Evolutionary conservation across 306 rosid genomes (phyloP).

Genomic region (Castanopsis chinensis): DNA sequence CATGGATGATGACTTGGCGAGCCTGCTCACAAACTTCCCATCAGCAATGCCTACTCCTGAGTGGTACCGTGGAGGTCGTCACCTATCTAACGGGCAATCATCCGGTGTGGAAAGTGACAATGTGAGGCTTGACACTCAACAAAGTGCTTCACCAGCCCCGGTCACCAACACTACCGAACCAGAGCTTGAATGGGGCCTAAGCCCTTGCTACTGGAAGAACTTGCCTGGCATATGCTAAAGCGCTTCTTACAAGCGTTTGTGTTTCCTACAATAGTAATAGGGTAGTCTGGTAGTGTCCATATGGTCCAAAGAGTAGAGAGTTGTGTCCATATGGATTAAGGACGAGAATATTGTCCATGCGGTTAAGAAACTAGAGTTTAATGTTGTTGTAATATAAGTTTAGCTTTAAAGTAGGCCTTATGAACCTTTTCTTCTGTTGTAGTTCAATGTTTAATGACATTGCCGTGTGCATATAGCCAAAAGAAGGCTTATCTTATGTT

Average conservation of each 20-base stretch:
- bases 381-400: slow-evolving; percentile 8
- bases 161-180: background rate
- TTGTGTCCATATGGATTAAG: slow-evolving; percentile 1
- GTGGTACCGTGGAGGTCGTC: slow-evolving; percentile 44
- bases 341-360: background rate
- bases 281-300: background rate
- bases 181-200: slow-evolving; percentile 32
- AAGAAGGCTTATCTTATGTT: background rate
- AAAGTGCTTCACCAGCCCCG: background rate
- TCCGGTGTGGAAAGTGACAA: background rate
- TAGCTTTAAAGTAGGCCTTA: background rate
- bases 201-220: slow-evolving; percentile 47
- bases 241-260: background rate
- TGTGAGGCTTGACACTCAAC: slow-evolving; percentile 21
- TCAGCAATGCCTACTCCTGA: slow-evolving; percentile 44
- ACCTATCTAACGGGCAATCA: slow-evolving; percentile 9
- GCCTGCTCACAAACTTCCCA: slow-evolving; percentile 58
- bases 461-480: background rate
- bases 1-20: slow-evolving; percentile 67
- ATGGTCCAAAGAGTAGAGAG: slow-evolving; percentile 9
- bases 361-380: slow-evolving; percentile 4
- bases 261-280: background rate
- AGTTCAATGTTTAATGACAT: background rate
- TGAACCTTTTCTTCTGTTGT: background rate
- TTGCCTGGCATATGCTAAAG: slow-evolving; percentile 53